A percentile compares a stretch with the other conserved stretches of the same genome.
Evolutionary conservation across 345 rosid genomes (phyloP).

Genomic region (Murraya paniculata): DNA sequence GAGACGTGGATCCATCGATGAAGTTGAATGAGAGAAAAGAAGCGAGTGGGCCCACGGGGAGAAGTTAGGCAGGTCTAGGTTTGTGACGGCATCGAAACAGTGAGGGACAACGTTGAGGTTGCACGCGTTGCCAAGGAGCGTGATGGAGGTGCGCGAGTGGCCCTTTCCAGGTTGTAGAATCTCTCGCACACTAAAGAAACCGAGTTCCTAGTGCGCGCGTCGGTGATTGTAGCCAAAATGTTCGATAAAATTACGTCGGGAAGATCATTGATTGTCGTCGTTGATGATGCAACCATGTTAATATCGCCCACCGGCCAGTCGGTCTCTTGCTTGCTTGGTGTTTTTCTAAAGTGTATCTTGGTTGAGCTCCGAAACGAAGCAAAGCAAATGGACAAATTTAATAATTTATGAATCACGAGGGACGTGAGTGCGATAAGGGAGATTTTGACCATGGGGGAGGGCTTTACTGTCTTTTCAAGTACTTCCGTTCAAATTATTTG

Average conservation of each 20-base stretch:
- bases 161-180: slow-evolving; percentile 55
- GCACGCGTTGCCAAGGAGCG: slow-evolving; percentile 83
- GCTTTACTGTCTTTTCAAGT: too few species aligned
- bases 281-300: too few species aligned
- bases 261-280: slow-evolving; percentile 49
- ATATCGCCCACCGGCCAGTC: too few species aligned
- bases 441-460: too few species aligned
- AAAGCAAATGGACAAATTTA: too few species aligned
- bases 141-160: slow-evolving; percentile 77
- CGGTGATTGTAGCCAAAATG: slow-evolving; percentile 47
- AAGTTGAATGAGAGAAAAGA: slow-evolving; percentile 17
- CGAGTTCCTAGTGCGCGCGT: slow-evolving; percentile 66
- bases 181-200: slow-evolving; percentile 63
- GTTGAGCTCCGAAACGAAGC: too few species aligned
- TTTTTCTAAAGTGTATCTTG: too few species aligned
- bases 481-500: too few species aligned
- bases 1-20: slow-evolving; percentile 36
- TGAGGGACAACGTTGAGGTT: slow-evolving; percentile 52
- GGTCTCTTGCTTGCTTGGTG: too few species aligned
- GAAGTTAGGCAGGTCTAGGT: slow-evolving; percentile 72
- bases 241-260: slow-evolving; percentile 63
- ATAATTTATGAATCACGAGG: too few species aligned
- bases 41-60: slow-evolving; percentile 82
- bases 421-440: too few species aligned
- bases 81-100: slow-evolving; percentile 59